A percentile compares a stretch with the other conserved stretches of the same genome.
Evolutionary conservation across 257 asterid genomes (phyloP).

Genomic region (Handroanthus guayacan): DNA sequence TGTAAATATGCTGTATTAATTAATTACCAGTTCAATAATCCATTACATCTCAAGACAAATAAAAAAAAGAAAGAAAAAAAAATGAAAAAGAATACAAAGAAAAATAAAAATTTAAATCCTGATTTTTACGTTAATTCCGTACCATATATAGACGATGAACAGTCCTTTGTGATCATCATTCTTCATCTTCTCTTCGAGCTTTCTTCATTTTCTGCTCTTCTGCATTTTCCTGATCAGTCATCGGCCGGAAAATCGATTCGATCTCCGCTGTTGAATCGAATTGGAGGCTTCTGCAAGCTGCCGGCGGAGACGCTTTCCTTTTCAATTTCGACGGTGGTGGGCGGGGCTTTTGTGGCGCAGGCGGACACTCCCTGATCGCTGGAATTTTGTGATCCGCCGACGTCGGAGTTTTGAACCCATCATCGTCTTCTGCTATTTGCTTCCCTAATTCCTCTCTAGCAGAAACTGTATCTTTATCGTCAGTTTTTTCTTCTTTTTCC

Average conservation of each 20-base stretch:
- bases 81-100: neutral
- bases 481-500: neutral
- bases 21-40: neutral
- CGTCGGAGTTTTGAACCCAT: slow-evolving; percentile 76
- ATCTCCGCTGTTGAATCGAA: slow-evolving; percentile 45
- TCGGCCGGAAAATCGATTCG: slow-evolving; percentile 45
- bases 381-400: slow-evolving; percentile 63
- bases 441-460: neutral
- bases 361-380: slow-evolving; percentile 60
- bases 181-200: slow-evolving; percentile 48
- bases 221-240: slow-evolving; percentile 27
- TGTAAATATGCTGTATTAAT: neutral
- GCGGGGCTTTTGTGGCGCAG: slow-evolving; percentile 63
- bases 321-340: slow-evolving; percentile 42
- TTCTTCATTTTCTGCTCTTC: slow-evolving; percentile 45
- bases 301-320: slow-evolving; percentile 43
- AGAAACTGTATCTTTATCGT: slow-evolving; percentile 13
- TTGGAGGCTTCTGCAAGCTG: slow-evolving; percentile 34
- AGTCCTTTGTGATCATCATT: slow-evolving; percentile 16
- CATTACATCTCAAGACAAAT: slow-evolving; percentile 21
- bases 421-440: slow-evolving; percentile 42
- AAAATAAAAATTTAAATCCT: neutral
- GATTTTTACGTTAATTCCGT: slow-evolving; percentile 34
- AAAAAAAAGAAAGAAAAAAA: neutral
- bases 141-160: slow-evolving; percentile 17